Base-by-base conservation (phyloP, 1,284 basidiomycete species). In the Dichomitus squalens region DNA sequence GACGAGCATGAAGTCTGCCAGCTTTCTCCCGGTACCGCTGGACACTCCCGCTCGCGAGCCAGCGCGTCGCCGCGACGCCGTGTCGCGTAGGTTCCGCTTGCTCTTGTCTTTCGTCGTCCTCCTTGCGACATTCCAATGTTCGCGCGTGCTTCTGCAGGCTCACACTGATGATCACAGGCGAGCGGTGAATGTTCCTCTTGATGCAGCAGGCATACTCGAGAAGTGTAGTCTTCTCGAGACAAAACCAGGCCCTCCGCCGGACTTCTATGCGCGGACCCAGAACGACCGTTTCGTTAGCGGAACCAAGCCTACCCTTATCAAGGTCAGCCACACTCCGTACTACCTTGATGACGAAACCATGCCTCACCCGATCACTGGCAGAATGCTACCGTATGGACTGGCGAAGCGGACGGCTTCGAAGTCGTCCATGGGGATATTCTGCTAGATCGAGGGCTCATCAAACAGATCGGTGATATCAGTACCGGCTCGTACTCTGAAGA, bases 241-340 rank as follows among this genome's bases (percentile, higher is more conserved):
- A 11, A 67, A 72, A 34, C 73, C 76, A 16, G 78, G 79, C 2
- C 76, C 80, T 27, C 73, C 83, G 7, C 56, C 69, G 0, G 65
- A 79, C 54, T 88, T 86, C 61, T 68, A 77, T 49, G 61, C 73
- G 34, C 78, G 90, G 11, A 76, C 72, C 1, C 66, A 72, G 27
- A 90, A 85, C 11, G 90, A 93, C 69, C 79, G 92, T 5, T 91
- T 82, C 66, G 86, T 82, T 21, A 66, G 72, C 3, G 86, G 85
- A 16, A 87, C 87, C 0, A 75, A 73, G 43, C 75, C 86, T 5
- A 77, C 83, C 1, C 74, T 88, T 55, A 67, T 69, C 44, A 61
- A 55, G 34, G 67, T 66, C 25, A 21, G 53, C 41, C 2, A 1
- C 16, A 4, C 16, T 31, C 18, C 9, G 31, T 39, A 2, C 16